Evolutionary conservation across 2,329 filamentous ascomycete species (phyloP), one percentile per base, ranked within the genome.

Genomic region (Cryoendolithus antarcticus): DNA sequence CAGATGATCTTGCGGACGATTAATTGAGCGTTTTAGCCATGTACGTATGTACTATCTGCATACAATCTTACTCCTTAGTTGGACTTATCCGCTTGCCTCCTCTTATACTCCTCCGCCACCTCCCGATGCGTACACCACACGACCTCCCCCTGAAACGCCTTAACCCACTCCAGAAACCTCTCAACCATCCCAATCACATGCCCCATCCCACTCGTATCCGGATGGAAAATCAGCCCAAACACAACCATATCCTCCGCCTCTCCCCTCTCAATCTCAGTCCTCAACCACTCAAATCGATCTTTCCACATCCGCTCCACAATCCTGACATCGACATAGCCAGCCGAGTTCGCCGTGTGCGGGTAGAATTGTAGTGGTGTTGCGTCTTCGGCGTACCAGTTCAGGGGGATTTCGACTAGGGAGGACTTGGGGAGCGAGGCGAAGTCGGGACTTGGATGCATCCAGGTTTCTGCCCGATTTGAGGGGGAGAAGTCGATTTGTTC

Each of bases 221-320:
- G 72, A 57, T 75, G 72, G 49, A 75, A 52, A 2, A 75, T 56
- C 12, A 75, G 51, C 11, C 67, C 66, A 38, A 74, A 74, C 0
- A 74, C 55, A 24, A 64, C 59, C 52, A 52, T 51, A 1, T 48
- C 50, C 44, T 61, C 55, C 9, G 48, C 46, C 9, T 48, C 44
- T 33, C 38, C 42, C 47, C 63, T 54, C 38, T 55, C 55, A 43
- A 63, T 48, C 48, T 66, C 63, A 3, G 44, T 44, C 31, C 48
- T 42, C n/a, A 76, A 58, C 63, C 67, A 79, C 44, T 70, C 62
- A 48, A 77, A 75, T 9, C 71, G 65, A 48, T 76, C 73, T 48
- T 63, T 69, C 75, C 75, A 78, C 61, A 77, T 71, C 43, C 69
- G 63, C 60, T 78, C 74, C 21, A 78, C 65, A 2, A 71, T 63